phyloP scores from a whole-genome alignment of 495 filamentous ascomycete genomes.

The Echria macrotheca region DNA sequence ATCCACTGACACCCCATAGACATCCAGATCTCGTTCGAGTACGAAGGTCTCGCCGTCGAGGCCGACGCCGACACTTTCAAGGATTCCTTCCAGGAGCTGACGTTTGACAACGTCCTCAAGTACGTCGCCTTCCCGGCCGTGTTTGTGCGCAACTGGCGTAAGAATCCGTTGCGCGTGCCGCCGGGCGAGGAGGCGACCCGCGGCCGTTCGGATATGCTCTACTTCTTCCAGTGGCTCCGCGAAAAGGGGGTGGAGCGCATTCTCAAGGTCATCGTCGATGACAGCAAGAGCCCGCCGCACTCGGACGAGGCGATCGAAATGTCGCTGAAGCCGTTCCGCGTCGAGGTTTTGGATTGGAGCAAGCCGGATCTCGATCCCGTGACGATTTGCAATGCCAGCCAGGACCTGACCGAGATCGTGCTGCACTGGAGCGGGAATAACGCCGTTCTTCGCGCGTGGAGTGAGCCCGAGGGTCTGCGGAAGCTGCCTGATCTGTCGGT shows the following conservation, averaged over 20 bases:
- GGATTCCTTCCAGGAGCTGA: background rate
- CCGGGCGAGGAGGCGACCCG: background rate
- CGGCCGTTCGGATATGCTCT: background rate
- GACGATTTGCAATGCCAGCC: background rate
- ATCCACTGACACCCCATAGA: background rate
- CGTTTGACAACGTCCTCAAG: background rate
- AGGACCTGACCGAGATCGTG: background rate
- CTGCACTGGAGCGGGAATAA: background rate
- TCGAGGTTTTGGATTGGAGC: background rate
- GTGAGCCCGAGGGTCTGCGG: background rate
- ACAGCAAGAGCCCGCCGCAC: background rate
- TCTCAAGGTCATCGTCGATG: background rate
- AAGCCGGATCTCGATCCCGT: background rate
- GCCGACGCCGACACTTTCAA: background rate
- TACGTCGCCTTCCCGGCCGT: background rate
- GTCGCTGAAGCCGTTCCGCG: background rate
- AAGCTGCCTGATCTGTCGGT: background rate
- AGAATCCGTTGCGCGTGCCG: background rate
- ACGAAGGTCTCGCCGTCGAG: background rate
- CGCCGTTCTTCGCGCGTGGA: background rate
- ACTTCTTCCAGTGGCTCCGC: constrained; percentile 1
- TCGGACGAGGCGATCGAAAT: background rate
- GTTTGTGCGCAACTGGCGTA: background rate
- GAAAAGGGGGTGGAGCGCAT: background rate
- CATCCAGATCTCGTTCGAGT: constrained; percentile 2